Percentiles rank a stretch among this genome's conserved stretches.
These are phyloP conservation scores for Aegle marmelos DNA, from an alignment of 345 rosid species.

Conservation along the genomic window DNA sequence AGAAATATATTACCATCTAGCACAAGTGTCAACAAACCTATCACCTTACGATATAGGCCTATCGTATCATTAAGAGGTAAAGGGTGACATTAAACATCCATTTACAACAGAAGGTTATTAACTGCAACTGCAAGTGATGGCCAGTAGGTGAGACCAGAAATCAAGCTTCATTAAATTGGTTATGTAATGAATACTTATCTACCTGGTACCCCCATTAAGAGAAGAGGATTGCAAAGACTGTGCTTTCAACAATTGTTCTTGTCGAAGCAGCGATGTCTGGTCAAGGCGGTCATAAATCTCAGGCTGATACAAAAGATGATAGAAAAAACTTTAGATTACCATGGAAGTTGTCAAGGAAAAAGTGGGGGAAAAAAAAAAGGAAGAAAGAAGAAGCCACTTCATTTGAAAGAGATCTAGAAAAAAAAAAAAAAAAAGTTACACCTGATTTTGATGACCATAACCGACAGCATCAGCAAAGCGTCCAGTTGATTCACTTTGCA, in stretches of 20 bases:
- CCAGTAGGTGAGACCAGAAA: constrained; percentile 9
- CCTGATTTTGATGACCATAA: constrained; percentile 82
- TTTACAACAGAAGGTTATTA: constrained; percentile 1
- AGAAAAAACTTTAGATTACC: constrained; percentile 3
- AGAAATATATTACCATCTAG: constrained; percentile 35
- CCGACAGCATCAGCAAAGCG: constrained; percentile 69
- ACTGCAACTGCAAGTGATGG: background rate
- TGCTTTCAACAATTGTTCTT: constrained; percentile 75
- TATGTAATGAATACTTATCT: constrained; percentile 16
- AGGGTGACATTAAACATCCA: constrained; percentile 26
- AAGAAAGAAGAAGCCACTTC: background rate
- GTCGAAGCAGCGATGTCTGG: constrained; percentile 75
- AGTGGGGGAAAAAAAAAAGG: background rate
- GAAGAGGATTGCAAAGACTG: constrained; percentile 68
- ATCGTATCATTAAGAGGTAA: constrained; percentile 16
- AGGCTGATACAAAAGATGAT: constrained; percentile 41
- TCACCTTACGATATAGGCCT: constrained; percentile 18
- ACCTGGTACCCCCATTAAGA: constrained; percentile 80
- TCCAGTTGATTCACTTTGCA: constrained; percentile 61
- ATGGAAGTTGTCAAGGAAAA: background rate
- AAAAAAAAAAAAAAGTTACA: constrained; percentile 17
- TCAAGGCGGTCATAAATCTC: constrained; percentile 74
- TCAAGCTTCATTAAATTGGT: constrained; percentile 8
- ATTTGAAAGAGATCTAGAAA: background rate
- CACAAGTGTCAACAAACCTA: constrained; percentile 29